A percentile compares a stretch with the other conserved stretches of the same genome.
phyloP scores from a whole-genome alignment of 2,329 filamentous ascomycete species.

The Teratosphaeriaceae sp. region DNA sequence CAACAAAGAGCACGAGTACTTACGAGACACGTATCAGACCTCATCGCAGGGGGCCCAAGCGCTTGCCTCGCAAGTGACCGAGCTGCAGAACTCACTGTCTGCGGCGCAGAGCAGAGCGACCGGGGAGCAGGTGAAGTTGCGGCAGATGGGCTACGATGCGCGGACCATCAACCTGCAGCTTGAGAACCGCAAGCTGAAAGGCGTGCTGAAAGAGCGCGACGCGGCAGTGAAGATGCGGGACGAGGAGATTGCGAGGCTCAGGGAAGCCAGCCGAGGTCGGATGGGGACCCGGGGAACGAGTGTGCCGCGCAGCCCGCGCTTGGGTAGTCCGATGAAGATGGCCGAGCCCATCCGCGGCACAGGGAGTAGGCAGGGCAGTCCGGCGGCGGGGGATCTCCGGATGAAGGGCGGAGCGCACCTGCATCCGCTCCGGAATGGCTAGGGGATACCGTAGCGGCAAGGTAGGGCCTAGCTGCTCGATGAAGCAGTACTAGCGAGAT shows the following conservation, averaged over 20 bases:
- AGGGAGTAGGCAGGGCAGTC: conserved; percentile 15
- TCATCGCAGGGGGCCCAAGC: conserved; percentile 44
- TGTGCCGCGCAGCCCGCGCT: conserved; percentile 30
- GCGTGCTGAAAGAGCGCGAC: conserved; percentile 22
- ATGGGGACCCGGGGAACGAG: conserved; percentile 31
- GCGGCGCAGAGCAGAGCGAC: conserved; percentile 20
- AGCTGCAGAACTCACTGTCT: conserved; percentile 35
- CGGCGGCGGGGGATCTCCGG: conserved; percentile 17
- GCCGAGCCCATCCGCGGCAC: conserved; percentile 8
- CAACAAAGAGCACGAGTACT: conserved; percentile 50
- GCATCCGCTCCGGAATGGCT: conserved; percentile 19
- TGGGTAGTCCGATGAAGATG: conserved; percentile 26
- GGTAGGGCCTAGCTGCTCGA: too few relatives aligned
- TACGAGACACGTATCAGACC: conserved; percentile 53
- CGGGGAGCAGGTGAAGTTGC: conserved; percentile 22
- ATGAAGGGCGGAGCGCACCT: conserved; percentile 7
- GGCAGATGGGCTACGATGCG: conserved; percentile 19
- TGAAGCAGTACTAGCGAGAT: too few relatives aligned
- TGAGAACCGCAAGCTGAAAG: conserved; percentile 24
- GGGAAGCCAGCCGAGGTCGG: conserved; percentile 26
- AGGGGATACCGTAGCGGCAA: neutral
- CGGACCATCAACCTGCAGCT: conserved; percentile 15
- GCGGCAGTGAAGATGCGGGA: conserved; percentile 25
- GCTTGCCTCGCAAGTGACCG: conserved; percentile 42
- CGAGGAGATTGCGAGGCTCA: conserved; percentile 29